Evolutionary conservation across 1,284 basidiomycete species (phyloP).

Genomic region (Trametes versicolor): DNA sequence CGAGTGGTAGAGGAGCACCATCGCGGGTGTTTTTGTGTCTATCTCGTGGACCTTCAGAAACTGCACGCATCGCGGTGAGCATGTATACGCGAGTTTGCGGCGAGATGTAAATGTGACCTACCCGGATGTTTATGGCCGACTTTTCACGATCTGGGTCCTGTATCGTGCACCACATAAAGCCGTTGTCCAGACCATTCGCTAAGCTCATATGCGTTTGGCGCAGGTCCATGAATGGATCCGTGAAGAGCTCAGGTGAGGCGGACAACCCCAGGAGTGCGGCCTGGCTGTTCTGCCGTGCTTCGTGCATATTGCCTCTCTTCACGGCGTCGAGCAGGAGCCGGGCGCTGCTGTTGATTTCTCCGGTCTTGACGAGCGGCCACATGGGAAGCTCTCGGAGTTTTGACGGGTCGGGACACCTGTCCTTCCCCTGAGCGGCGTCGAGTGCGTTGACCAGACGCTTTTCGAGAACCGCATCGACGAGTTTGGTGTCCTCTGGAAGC

Average conservation of each 20-base stretch:
- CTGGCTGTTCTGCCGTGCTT: constrained; percentile 14
- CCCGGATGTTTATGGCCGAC: constrained; percentile 45
- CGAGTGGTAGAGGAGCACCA: constrained; percentile 44
- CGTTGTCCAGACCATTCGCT: constrained; percentile 43
- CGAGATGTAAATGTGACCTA: constrained; percentile 15
- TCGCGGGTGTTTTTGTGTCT: constrained; percentile 43
- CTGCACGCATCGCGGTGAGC: background rate
- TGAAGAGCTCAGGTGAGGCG: constrained; percentile 24
- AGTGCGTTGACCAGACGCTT: constrained; percentile 42
- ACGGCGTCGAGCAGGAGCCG: constrained; percentile 27
- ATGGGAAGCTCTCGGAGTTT: constrained; percentile 29
- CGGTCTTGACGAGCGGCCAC: constrained; percentile 24
- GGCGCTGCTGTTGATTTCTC: constrained; percentile 27
- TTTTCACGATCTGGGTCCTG: constrained; percentile 38
- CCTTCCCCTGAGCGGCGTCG: constrained; percentile 37
- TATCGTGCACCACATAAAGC: constrained; percentile 39
- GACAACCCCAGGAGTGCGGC: background rate
- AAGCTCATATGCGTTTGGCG: constrained; percentile 47
- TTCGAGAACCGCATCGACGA: constrained; percentile 40
- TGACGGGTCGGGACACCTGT: constrained; percentile 25
- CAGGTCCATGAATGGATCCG: constrained; percentile 49
- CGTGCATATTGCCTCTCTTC: constrained; percentile 30
- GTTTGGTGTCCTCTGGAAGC: constrained; percentile 40
- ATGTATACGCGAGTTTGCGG: background rate
- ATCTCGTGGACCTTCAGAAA: constrained; percentile 45